Evolutionary conservation across 139 green algal species (phyloP), one percentile per base, ranked within the genome.

Genomic region (Chlorella sp.): DNA sequence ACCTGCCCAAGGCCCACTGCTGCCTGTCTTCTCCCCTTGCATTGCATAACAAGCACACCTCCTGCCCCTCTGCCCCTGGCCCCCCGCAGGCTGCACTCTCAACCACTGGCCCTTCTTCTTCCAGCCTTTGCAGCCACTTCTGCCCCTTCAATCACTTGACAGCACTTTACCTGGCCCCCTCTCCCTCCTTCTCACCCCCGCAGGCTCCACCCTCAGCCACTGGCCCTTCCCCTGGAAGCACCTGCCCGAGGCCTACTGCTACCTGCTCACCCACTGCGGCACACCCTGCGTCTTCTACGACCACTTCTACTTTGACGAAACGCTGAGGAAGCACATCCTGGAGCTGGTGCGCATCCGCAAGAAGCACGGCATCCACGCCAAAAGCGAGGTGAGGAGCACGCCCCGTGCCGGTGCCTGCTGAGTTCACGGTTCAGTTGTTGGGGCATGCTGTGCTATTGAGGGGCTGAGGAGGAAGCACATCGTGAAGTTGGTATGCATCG

Each of bases 251-350:
- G 97, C 96, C 32, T 99, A 99, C 83, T 95, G 95, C 42, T 99
- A 99, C 94, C 96, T 99, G 39, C 92, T 99, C 39, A 99, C 97
- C 18, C 97, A 99, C 92, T 97, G 97, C 26, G 97, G 97, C 89
- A 92, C 94, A 0, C 95, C 95, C 40, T 97, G 94, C 92, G 48
- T 97, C 26, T 97, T 98, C 84, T 98, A 93, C 86, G 96, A 98
- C 87, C 97, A 99, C 90, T 92, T 91, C 79, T 91, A 78, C 75
- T 86, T 53, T 39, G 84, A 92, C 83, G 66, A 87, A 2, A 30
- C 42, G 39, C 81, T 93, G 69, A 39, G 85, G 14, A 69, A 90
- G 61, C 36, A 88, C 60, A 88, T 86, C n/a, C 53, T 69, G 81
- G 53, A 86, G 81, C 94, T 99, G 81, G 75, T 98, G 28, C 88